Evolutionary conservation across 768 basidiomycete species (phyloP).

Genomic region (Favolaschia claudopus): DNA sequence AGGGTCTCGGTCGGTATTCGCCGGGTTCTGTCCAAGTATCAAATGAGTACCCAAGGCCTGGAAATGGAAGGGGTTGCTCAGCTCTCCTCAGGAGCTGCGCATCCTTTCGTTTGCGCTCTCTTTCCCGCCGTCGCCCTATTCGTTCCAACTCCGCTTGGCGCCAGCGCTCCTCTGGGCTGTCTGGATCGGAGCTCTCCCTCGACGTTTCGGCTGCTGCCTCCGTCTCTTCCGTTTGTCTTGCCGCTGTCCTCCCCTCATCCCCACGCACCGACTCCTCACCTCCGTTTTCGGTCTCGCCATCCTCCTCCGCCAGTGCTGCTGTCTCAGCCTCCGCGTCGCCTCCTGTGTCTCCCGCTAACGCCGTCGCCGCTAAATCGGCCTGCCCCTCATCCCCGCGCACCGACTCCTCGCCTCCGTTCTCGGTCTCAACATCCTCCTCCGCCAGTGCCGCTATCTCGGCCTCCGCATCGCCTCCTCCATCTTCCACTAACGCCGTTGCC

Average conservation of each 20-base stretch:
- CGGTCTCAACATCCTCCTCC: too few species aligned
- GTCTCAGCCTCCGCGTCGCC: too few species aligned
- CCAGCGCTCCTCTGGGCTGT: neutral
- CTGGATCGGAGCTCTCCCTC: neutral
- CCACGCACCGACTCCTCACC: too few species aligned
- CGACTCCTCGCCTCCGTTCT: too few species aligned
- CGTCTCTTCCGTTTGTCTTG: neutral
- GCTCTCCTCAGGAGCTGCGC: slow-evolving; percentile 11
- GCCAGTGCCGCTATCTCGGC: too few species aligned
- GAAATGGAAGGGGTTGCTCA: slow-evolving; percentile 14
- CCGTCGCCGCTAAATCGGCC: too few species aligned
- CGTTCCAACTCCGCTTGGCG: neutral
- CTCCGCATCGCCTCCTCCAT: neutral
- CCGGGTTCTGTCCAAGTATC: neutral
- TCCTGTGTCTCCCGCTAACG: too few species aligned
- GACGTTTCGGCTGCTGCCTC: neutral
- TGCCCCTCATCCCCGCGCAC: too few species aligned
- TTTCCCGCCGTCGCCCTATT: neutral
- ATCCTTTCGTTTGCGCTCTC: neutral
- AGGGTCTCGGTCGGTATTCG: neutral
- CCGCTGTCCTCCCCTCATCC: too few species aligned
- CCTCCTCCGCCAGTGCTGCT: too few species aligned
- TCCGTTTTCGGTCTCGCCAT: too few species aligned
- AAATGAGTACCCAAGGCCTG: slow-evolving; percentile 16
- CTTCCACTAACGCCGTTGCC: neutral